phyloP scores from a whole-genome alignment of 108 stramenopile species.

The Pseudonitzschia pungens region DNA sequence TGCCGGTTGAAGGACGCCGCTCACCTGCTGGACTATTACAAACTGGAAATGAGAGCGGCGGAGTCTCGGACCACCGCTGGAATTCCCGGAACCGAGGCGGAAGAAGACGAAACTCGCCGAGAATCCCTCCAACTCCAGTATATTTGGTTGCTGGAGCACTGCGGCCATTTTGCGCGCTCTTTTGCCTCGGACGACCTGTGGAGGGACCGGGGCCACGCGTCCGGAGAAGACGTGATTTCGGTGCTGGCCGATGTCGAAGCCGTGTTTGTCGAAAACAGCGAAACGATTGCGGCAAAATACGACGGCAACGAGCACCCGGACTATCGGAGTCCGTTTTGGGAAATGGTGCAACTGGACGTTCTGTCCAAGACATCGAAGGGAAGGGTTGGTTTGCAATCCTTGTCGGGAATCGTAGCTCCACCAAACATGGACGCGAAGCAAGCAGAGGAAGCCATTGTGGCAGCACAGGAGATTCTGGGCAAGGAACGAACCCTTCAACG shows the following conservation, averaged over 20 bases:
- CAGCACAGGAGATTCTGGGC: conserved; percentile 43
- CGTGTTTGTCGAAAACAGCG: conserved; percentile 25
- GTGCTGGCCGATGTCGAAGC: conserved; percentile 41
- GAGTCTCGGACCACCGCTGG: neutral
- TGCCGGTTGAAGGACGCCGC: conserved; percentile 55
- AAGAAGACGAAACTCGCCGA: conserved; percentile 23
- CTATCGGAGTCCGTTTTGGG: neutral
- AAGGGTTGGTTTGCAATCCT: conserved; percentile 16
- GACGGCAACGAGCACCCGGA: neutral
- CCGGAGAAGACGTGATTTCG: conserved; percentile 57
- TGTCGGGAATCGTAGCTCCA: conserved; percentile 24
- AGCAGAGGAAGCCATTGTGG: conserved; percentile 8
- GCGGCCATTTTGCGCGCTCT: conserved; percentile 86
- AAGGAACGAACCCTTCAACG: conserved; percentile 62
- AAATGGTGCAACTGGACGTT: conserved; percentile 4
- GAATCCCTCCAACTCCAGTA: conserved; percentile 66
- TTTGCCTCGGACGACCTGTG: conserved; percentile 80
- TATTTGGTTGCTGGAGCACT: conserved; percentile 81
- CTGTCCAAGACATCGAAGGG: conserved; percentile 26
- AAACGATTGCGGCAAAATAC: neutral
- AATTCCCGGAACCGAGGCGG: neutral
- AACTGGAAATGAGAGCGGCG: conserved; percentile 9
- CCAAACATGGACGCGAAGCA: neutral
- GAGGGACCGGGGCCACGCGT: conserved; percentile 74
- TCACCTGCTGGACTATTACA: conserved; percentile 40